A percentile compares a stretch with the other conserved stretches of the same genome.
phyloP scores from a whole-genome alignment of 1,139 yeast genomes.

The Debaryomyces sp. region DNA sequence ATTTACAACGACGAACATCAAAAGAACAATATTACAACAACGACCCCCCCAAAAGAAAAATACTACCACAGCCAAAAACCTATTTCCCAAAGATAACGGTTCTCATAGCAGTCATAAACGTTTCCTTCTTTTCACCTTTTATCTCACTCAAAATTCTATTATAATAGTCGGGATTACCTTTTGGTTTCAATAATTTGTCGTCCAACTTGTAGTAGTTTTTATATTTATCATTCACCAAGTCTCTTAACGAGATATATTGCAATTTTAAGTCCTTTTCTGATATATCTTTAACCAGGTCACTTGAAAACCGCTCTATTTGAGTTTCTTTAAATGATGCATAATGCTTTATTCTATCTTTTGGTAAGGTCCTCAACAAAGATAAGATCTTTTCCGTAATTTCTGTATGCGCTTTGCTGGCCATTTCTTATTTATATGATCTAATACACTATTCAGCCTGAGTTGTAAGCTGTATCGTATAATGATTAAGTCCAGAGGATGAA shows the following conservation, averaged over 20 bases:
- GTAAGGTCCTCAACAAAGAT: constrained; percentile 48
- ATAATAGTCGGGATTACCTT: constrained; percentile 83
- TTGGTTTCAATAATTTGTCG: constrained; percentile 70
- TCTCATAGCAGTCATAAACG: constrained; percentile 62
- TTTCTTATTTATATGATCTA: not conserved
- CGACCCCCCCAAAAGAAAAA: not conserved
- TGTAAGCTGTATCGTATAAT: not conserved
- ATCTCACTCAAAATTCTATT: constrained; percentile 70
- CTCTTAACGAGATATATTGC: constrained; percentile 62
- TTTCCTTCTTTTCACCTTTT: constrained; percentile 73
- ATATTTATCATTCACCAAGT: constrained; percentile 63
- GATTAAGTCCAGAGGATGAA: not conserved
- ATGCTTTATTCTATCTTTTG: constrained; percentile 67
- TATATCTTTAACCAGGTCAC: constrained; percentile 26
- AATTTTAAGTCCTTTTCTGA: constrained; percentile 56
- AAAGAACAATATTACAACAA: not conserved
- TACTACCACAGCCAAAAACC: not conserved
- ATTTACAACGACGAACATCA: not conserved
- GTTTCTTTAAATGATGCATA: constrained; percentile 67
- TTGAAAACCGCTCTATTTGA: constrained; percentile 57
- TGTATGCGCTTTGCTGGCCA: constrained; percentile 17
- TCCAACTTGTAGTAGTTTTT: constrained; percentile 63
- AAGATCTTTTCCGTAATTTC: constrained; percentile 41
- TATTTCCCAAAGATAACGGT: constrained; percentile 72
- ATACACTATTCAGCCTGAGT: not conserved